phyloP scores from a whole-genome alignment of 2,329 filamentous ascomycete species.

The Escovopsis sp. region DNA sequence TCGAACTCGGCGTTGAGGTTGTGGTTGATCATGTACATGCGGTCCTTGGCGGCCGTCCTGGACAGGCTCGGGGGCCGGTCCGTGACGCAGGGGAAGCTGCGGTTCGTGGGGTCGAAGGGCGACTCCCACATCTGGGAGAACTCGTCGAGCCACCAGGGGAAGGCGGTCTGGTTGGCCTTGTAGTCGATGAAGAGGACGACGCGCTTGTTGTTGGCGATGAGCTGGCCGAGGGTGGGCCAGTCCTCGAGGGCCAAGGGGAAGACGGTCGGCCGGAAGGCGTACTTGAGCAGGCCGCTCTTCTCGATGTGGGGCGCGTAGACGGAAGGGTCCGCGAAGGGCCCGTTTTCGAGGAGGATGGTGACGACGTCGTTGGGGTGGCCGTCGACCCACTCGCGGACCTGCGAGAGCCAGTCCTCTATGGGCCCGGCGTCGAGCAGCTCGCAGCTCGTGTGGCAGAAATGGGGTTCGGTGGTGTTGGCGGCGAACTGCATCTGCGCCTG shows the following conservation, averaged over 20 bases:
- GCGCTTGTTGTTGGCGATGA: constrained; percentile 57
- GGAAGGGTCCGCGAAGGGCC: constrained; percentile 48
- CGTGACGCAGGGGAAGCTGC: constrained; percentile 58
- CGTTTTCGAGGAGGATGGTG: constrained; percentile 74
- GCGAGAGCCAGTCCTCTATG: constrained; percentile 55
- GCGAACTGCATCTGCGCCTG: constrained; percentile 50
- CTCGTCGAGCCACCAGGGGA: constrained; percentile 76
- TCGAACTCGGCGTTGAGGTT: constrained; percentile 72
- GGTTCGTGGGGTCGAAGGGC: constrained; percentile 56
- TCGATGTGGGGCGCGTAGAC: constrained; percentile 57
- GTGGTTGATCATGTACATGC: constrained; percentile 77
- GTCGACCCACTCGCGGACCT: constrained; percentile 58
- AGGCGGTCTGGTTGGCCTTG: constrained; percentile 58
- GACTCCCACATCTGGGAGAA: constrained; percentile 88
- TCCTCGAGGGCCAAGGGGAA: constrained; percentile 55
- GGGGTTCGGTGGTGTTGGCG: constrained; percentile 32
- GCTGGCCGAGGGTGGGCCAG: constrained; percentile 69
- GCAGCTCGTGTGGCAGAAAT: constrained; percentile 78
- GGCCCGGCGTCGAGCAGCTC: constrained; percentile 68
- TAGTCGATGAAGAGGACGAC: constrained; percentile 78
- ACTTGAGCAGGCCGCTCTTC: constrained; percentile 53
- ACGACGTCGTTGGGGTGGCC: constrained; percentile 73
- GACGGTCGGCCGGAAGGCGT: constrained; percentile 57
- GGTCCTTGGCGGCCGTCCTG: constrained; percentile 35
- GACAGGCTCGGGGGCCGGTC: constrained; percentile 59